phyloP scores from a whole-genome alignment of 805 yeast species.

The Yarrowia sp. region DNA sequence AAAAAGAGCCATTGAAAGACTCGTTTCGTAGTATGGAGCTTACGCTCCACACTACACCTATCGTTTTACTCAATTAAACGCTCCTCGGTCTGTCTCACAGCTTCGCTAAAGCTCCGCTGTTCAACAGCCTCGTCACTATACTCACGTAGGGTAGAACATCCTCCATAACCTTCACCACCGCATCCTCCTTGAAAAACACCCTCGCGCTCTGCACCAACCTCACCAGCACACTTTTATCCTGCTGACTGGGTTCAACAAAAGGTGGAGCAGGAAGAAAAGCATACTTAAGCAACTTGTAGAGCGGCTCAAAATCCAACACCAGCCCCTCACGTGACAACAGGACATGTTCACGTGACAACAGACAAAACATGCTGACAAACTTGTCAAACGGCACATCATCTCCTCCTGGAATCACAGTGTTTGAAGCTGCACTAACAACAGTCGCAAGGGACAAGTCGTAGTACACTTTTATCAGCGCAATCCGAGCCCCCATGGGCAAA shows the following conservation, averaged over 20 bases:
- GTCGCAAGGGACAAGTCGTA: constrained; percentile 63
- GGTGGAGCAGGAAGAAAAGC: constrained; percentile 19
- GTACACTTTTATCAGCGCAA: constrained; percentile 63
- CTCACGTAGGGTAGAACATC: constrained; percentile 36
- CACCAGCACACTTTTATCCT: constrained; percentile 29
- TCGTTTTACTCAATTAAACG: background rate
- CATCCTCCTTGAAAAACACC: constrained; percentile 32
- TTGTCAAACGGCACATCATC: constrained; percentile 60
- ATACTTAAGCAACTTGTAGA: constrained; percentile 34
- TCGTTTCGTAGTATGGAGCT: too few species aligned
- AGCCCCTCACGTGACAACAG: constrained; percentile 54
- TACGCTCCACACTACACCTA: too few species aligned
- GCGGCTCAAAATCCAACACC: constrained; percentile 51
- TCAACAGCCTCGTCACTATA: background rate
- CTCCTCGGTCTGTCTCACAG: background rate
- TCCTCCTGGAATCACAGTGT: background rate
- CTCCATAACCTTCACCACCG: constrained; percentile 31
- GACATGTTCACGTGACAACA: constrained; percentile 47
- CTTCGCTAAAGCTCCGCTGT: background rate
- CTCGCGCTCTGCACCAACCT: constrained; percentile 34
- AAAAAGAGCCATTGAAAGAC: too few species aligned
- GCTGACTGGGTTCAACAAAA: constrained; percentile 24
- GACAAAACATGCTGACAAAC: constrained; percentile 60
- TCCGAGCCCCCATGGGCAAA: constrained; percentile 65
- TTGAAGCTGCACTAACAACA: background rate